Conservation (phyloP, 73 alveolate species). For the Paramecium caudatum region DNA sequence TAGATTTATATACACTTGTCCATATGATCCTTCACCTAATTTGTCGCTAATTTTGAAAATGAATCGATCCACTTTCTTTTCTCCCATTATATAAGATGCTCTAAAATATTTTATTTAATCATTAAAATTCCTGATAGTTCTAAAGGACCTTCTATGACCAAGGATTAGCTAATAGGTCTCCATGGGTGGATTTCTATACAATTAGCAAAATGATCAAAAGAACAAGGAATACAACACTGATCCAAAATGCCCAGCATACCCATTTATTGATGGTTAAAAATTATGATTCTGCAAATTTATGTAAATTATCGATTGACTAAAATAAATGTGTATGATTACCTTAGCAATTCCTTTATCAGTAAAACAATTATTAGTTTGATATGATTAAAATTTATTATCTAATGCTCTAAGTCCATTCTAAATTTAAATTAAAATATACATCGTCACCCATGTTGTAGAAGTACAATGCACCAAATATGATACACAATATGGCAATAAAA, state of each 20-base stretch:
- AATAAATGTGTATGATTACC: background rate
- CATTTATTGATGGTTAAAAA: background rate
- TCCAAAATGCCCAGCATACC: conserved; percentile 35
- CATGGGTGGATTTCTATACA: background rate
- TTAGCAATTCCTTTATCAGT: conserved; percentile 25
- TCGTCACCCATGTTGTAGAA: background rate
- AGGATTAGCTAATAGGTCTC: background rate
- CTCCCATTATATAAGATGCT: conserved; percentile 20
- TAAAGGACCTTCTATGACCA: background rate
- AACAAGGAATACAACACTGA: background rate
- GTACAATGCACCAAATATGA: background rate
- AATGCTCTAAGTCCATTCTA: background rate
- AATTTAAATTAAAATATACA: background rate
- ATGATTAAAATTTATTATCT: background rate
- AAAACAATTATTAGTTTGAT: background rate
- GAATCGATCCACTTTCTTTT: conserved; percentile 66
- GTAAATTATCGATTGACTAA: background rate
- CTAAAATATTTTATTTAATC: background rate
- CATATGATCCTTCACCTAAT: conserved; percentile 63
- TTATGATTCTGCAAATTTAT: conserved; percentile 9
- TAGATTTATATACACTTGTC: background rate
- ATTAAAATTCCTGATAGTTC: conserved; percentile 3
- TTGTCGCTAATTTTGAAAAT: conserved; percentile 27
- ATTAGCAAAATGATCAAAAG: background rate
- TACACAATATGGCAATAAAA: background rate